Percentiles rank a stretch among this genome's conserved stretches.
These are phyloP conservation scores for Paecilomyces formosus DNA, from an alignment of 2,329 filamentous ascomycete genomes.

Conservation along the genomic window DNA sequence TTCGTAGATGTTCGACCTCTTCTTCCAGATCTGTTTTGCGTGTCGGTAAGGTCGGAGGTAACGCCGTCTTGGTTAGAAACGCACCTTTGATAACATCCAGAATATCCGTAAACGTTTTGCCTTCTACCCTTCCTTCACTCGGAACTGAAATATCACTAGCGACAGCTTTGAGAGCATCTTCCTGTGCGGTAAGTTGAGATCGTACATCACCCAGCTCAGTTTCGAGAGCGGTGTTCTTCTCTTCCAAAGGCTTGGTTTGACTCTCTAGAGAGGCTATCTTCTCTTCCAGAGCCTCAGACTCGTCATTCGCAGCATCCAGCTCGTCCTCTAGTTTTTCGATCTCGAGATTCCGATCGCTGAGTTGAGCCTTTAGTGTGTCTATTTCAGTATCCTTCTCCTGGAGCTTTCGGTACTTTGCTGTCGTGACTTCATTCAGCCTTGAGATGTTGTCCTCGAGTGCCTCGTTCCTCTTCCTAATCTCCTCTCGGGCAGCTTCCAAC, in stretches of 20 bases:
- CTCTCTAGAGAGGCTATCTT: conserved; percentile 25
- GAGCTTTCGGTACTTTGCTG: conserved; percentile 25
- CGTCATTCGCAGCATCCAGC: conserved; percentile 22
- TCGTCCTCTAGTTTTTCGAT: conserved; percentile 28
- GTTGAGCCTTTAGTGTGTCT: conserved; percentile 26
- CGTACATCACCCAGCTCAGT: conserved; percentile 27
- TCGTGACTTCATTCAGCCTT: conserved; percentile 24
- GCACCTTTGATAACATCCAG: conserved; percentile 29
- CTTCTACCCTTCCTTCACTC: conserved; percentile 22
- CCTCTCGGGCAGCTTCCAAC: conserved; percentile 22
- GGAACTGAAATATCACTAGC: conserved; percentile 28
- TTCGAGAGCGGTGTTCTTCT: conserved; percentile 29
- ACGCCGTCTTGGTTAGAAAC: conserved; percentile 13
- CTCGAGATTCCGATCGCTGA: conserved; percentile 26
- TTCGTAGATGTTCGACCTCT: conserved; percentile 16
- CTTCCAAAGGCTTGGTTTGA: conserved; percentile 28
- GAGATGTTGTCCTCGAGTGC: conserved; percentile 24
- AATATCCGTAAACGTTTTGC: conserved; percentile 32
- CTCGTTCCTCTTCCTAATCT: conserved; percentile 26
- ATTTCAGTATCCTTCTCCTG: conserved; percentile 29
- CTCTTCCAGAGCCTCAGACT: conserved; percentile 27
- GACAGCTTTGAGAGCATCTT: conserved; percentile 28
- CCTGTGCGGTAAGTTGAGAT: conserved; percentile 28
- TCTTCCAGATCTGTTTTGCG: conserved; percentile 8
- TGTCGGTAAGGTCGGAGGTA: conserved; percentile 9